Evolutionary conservation across 257 asterid species (phyloP).

Genomic region (Solanum bulbocastanum): DNA sequence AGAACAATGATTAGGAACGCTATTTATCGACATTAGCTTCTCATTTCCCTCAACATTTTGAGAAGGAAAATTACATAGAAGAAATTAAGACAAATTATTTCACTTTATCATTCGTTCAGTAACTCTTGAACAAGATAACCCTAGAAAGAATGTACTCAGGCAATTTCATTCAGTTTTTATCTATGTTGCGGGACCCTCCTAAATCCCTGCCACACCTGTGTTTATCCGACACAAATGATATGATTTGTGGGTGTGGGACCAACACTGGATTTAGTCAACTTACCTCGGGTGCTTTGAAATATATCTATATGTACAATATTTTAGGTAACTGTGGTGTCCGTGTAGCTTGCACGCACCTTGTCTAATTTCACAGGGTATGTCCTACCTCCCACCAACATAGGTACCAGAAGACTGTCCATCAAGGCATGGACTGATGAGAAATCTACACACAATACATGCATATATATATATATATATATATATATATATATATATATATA

Average conservation of each 20-base stretch:
- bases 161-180: neutral
- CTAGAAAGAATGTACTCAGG: neutral
- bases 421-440: neutral
- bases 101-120: neutral
- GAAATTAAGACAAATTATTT: neutral
- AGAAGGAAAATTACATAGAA: neutral
- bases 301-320: neutral
- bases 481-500: no score
- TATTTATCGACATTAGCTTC: neutral
- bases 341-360: neutral
- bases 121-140: neutral
- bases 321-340: neutral
- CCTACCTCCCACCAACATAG: neutral
- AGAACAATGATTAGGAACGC: neutral
- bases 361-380: neutral
- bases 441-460: neutral
- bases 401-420: neutral
- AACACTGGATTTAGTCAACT: neutral
- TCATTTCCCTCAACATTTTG: neutral
- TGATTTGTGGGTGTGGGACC: neutral
- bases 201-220: neutral
- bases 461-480: no score
- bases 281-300: neutral
- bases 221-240: neutral
- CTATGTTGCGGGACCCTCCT: neutral